phyloP scores from a whole-genome alignment of 306 rosid species.

The Rosa chinensis region DNA sequence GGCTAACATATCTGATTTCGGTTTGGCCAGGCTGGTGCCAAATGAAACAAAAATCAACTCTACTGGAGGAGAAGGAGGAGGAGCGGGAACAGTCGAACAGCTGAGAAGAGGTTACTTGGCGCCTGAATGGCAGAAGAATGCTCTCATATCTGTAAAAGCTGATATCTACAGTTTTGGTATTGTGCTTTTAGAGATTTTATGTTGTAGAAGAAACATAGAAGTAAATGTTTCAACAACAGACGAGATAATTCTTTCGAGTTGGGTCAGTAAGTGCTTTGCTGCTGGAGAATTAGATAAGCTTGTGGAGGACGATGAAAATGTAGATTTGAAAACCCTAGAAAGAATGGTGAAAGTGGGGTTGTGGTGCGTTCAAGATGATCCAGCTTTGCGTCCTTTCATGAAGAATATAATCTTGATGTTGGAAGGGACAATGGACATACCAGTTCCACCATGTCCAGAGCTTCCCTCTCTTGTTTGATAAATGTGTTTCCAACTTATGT shows the following conservation, averaged over 20 bases:
- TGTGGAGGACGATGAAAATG: neutral
- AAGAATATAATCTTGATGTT: neutral
- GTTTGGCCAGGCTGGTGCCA: neutral
- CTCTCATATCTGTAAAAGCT: neutral
- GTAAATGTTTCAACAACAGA: neutral
- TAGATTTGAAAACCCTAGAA: neutral
- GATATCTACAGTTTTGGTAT: neutral
- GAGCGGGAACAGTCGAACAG: neutral
- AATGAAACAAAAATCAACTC: neutral
- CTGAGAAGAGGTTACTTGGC: neutral
- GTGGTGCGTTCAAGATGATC: neutral
- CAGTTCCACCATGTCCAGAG: neutral
- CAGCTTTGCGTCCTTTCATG: neutral
- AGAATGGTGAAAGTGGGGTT: neutral
- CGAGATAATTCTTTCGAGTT: neutral
- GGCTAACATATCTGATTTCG: neutral
- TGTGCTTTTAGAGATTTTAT: neutral
- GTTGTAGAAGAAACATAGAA: neutral
- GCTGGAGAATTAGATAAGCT: neutral
- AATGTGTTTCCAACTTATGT: neutral
- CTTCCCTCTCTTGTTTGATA: neutral
- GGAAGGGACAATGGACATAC: constrained; percentile 1
- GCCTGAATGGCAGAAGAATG: neutral
- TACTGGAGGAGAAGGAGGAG: neutral
- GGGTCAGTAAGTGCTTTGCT: neutral